These are phyloP conservation scores for Phytophthora fragariaefolia DNA, from an alignment of 352 stramenopile genomes.

Conservation along the genomic window DNA sequence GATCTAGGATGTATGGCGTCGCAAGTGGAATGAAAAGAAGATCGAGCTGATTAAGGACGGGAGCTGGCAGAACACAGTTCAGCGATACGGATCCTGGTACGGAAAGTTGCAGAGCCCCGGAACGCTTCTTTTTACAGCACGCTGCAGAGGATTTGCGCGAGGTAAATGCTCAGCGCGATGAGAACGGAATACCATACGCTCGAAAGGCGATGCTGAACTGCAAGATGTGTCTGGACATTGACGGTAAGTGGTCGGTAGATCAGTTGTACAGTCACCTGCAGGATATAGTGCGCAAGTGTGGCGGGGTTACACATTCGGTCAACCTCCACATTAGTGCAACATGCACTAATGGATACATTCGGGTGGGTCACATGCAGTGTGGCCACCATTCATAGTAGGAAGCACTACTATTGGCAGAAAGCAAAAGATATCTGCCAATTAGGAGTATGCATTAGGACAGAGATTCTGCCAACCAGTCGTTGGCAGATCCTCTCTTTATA, in stretches of 20 bases:
- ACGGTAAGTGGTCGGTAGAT: background rate
- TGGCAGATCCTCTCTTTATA: too few species aligned
- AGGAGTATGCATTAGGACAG: too few species aligned
- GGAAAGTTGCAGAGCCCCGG: conserved; percentile 34
- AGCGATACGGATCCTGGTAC: conserved; percentile 30
- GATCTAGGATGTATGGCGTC: conserved; percentile 36
- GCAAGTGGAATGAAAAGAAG: conserved; percentile 39
- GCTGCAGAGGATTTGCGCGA: conserved; percentile 15
- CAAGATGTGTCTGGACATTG: background rate
- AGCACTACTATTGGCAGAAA: too few species aligned
- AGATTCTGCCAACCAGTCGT: too few species aligned
- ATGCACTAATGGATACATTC: too few species aligned
- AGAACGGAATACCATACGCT: conserved; percentile 32
- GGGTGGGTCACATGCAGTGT: too few species aligned
- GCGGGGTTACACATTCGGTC: too few species aligned
- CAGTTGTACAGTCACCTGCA: background rate
- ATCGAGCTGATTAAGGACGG: conserved; percentile 25
- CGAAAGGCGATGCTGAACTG: conserved; percentile 46
- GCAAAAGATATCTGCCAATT: too few species aligned
- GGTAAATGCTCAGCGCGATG: conserved; percentile 10
- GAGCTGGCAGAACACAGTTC: conserved; percentile 26
- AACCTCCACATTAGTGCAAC: too few species aligned
- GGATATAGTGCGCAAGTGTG: background rate
- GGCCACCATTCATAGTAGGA: too few species aligned
- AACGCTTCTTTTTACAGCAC: conserved; percentile 33